Evolutionary conservation across 257 asterid species (phyloP).

Genomic region (Solanum pimpinellifolium): DNA sequence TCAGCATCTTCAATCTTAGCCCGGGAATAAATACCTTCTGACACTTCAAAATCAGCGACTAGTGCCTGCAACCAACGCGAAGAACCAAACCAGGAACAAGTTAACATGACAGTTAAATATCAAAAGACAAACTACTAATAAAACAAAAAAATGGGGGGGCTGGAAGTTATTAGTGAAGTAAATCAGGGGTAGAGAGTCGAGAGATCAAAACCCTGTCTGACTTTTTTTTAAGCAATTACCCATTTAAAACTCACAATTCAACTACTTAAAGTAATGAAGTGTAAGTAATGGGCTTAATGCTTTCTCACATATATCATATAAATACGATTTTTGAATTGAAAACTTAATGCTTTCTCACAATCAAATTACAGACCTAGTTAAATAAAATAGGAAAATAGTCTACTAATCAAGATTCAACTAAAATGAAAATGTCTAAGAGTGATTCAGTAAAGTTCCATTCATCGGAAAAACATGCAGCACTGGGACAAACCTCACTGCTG

Average conservation of each 20-base stretch:
- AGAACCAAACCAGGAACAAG: background rate
- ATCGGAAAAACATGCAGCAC: background rate
- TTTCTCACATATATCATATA: background rate
- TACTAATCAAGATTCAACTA: background rate
- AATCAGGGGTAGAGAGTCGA: background rate
- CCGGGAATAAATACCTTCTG: constrained; percentile 90
- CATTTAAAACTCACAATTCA: background rate
- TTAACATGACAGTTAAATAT: background rate
- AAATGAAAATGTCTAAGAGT: background rate
- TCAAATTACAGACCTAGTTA: background rate
- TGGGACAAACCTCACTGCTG: constrained; percentile 72
- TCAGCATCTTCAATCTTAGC: constrained; percentile 73
- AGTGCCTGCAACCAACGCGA: constrained; percentile 39
- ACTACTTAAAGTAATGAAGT: background rate
- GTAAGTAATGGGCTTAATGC: background rate
- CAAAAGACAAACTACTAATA: background rate
- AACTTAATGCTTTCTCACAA: background rate
- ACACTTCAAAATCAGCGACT: constrained; percentile 81
- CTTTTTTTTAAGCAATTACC: background rate
- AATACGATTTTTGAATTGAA: background rate
- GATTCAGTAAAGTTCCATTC: background rate
- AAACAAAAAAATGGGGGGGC: background rate
- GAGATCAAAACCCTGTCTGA: background rate
- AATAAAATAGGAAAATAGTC: background rate
- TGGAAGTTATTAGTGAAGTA: background rate